phyloP scores from a whole-genome alignment of 805 yeast genomes.

The Barnettozyma vustinii region DNA sequence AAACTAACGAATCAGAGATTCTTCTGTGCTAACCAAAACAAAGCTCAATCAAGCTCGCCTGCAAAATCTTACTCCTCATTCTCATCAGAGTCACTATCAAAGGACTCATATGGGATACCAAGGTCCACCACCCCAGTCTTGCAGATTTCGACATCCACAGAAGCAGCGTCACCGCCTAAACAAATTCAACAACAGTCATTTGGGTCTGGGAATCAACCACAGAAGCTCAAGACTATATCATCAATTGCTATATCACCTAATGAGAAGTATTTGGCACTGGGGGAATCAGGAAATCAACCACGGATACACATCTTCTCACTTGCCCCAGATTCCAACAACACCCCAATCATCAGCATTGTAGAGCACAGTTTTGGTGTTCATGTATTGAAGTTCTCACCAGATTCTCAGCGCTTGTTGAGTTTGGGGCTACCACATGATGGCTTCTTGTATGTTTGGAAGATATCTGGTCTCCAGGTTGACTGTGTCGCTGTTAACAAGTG shows the following conservation, averaged over 20 bases:
- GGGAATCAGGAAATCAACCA: conserved; percentile 69
- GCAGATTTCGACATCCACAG: conserved; percentile 1
- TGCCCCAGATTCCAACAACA: conserved; percentile 39
- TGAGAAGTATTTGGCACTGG: conserved; percentile 52
- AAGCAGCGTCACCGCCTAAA: conserved; percentile 13
- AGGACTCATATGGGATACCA: conserved; percentile 11
- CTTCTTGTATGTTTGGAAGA: conserved; percentile 55
- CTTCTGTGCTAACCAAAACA: conserved; percentile 40
- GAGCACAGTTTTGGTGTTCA: conserved; percentile 67
- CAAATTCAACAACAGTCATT: conserved; percentile 18
- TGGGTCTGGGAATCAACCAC: conserved; percentile 8
- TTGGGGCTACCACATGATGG: conserved; percentile 70
- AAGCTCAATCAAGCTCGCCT: not conserved
- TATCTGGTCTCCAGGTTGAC: conserved; percentile 26
- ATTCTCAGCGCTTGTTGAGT: conserved; percentile 51
- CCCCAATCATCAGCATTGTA: conserved; percentile 48
- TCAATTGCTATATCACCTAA: conserved; percentile 58
- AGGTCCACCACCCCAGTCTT: conserved; percentile 5
- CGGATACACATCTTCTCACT: conserved; percentile 55
- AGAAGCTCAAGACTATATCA: conserved; percentile 46
- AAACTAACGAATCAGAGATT: conserved; percentile 37
- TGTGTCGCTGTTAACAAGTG: conserved; percentile 55
- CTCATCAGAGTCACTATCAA: not conserved
- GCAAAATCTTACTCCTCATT: not conserved
- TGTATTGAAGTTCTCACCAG: conserved; percentile 50